Evolutionary conservation across 2,329 filamentous ascomycete species (phyloP).

Genomic region (Thelonectria rubi): DNA sequence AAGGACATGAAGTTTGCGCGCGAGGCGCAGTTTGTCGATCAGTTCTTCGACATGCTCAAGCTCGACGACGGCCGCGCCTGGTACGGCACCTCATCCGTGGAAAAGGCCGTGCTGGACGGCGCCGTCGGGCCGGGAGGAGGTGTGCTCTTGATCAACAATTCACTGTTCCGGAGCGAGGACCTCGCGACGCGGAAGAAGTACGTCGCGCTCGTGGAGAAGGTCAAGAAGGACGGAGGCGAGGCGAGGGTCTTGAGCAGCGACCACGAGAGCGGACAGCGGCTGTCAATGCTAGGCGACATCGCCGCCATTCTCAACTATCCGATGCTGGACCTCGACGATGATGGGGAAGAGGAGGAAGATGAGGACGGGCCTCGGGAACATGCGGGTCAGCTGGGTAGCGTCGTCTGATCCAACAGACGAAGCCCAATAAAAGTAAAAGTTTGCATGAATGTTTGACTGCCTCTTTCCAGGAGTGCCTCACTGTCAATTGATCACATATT

Average conservation of each 20-base stretch:
- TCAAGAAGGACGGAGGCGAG: slow-evolving; percentile 87
- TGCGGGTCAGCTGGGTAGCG: slow-evolving; percentile 38
- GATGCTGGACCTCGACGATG: slow-evolving; percentile 80
- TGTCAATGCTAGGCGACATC: slow-evolving; percentile 86
- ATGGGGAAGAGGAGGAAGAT: slow-evolving; percentile 52
- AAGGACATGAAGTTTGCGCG: slow-evolving; percentile 88
- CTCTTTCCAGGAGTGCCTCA: no score
- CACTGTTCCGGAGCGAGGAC: slow-evolving; percentile 84
- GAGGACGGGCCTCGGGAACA: slow-evolving; percentile 39
- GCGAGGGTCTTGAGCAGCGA: slow-evolving; percentile 89
- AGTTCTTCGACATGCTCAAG: slow-evolving; percentile 79
- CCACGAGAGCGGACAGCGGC: slow-evolving; percentile 88
- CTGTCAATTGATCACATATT: no score
- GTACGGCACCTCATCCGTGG: slow-evolving; percentile 87
- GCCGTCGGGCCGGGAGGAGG: slow-evolving; percentile 89
- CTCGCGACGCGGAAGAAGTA: slow-evolving; percentile 80
- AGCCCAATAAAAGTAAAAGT: slow-evolving; percentile 11
- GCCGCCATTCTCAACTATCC: slow-evolving; percentile 93
- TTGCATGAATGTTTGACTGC: no score
- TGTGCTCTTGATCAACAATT: slow-evolving; percentile 85
- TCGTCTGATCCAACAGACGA: slow-evolving; percentile 41
- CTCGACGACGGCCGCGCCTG: slow-evolving; percentile 88
- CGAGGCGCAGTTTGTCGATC: slow-evolving; percentile 86
- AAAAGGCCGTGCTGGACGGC: slow-evolving; percentile 83
- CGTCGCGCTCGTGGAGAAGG: slow-evolving; percentile 86